A percentile compares a stretch with the other conserved stretches of the same genome.
These are phyloP conservation scores for Sideroxylon spinosum DNA, from an alignment of 179 eudicot genomes.

Conservation along the genomic window DNA sequence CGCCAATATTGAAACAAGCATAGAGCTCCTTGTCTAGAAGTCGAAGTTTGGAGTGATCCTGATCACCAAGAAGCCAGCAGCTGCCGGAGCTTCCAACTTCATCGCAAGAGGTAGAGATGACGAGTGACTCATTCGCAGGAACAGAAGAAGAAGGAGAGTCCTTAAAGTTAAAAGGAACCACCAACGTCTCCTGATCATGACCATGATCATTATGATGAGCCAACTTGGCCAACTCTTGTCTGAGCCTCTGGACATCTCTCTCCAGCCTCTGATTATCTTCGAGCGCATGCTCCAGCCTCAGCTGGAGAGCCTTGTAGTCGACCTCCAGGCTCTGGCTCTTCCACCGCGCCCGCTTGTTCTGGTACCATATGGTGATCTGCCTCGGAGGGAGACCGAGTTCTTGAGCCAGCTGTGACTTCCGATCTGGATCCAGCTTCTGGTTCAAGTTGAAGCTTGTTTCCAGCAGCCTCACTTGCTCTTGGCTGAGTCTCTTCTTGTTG, in stretches of 20 bases:
- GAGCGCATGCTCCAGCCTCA: slow-evolving; percentile 27
- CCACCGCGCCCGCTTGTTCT: slow-evolving; percentile 51
- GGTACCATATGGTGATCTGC: slow-evolving; percentile 50
- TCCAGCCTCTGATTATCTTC: slow-evolving; percentile 34
- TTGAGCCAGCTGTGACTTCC: slow-evolving; percentile 37
- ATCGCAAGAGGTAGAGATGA: slow-evolving; percentile 26
- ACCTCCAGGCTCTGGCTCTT: slow-evolving; percentile 44
- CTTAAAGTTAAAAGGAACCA: background rate
- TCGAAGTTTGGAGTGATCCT: background rate
- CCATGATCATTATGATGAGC: no score
- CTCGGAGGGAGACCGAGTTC: slow-evolving; percentile 39
- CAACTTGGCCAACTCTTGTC: slow-evolving; percentile 27
- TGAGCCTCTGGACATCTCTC: slow-evolving; percentile 39
- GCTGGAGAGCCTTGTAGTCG: slow-evolving; percentile 23
- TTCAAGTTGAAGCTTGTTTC: slow-evolving; percentile 44
- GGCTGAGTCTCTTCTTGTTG: slow-evolving; percentile 34
- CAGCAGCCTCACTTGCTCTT: slow-evolving; percentile 35
- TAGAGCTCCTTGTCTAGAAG: slow-evolving; percentile 28
- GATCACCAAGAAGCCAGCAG: slow-evolving; percentile 19
- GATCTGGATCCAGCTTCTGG: slow-evolving; percentile 36
- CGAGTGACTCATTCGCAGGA: slow-evolving; percentile 1
- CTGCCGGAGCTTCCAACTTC: slow-evolving; percentile 27
- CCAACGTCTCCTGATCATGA: slow-evolving; percentile 11
- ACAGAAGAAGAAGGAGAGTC: no score
- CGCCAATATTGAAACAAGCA: slow-evolving; percentile 29